Evolutionary conservation across 2,329 filamentous ascomycete species (phyloP).

Genomic region (Boeremia lycopersici): DNA sequence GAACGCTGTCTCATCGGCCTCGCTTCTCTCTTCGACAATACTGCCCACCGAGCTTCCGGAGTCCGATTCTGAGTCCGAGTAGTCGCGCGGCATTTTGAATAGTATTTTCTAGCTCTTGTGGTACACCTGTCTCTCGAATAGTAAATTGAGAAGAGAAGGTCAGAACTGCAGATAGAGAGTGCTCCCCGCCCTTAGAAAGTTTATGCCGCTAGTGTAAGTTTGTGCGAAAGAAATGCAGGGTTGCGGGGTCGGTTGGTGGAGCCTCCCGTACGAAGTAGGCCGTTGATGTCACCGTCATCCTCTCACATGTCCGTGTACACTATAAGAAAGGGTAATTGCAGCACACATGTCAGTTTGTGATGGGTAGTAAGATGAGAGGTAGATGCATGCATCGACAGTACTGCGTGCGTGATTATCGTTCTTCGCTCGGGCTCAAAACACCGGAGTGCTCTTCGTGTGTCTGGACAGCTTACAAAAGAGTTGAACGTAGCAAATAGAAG

Average conservation of each 20-base stretch:
- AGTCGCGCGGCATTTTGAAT: constrained; percentile 36
- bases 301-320: too few species aligned
- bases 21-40: constrained; percentile 44
- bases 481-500: too few species aligned
- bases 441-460: too few species aligned
- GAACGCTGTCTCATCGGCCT: constrained; percentile 44
- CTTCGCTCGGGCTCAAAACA: too few species aligned
- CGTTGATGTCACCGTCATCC: constrained; percentile 3
- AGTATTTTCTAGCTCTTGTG: not conserved
- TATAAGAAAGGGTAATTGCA: too few species aligned
- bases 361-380: too few species aligned
- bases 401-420: too few species aligned
- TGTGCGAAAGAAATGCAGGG: constrained; percentile 32
- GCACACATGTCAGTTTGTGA: too few species aligned
- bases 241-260: constrained; percentile 30
- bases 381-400: too few species aligned
- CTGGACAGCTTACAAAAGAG: too few species aligned
- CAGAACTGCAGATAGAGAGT: constrained; percentile 5
- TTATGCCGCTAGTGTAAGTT: constrained; percentile 34
- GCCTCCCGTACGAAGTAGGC: constrained; percentile 5
- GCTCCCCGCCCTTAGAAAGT: constrained; percentile 24
- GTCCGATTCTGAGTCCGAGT: constrained; percentile 40
- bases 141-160: not conserved
- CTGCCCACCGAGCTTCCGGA: constrained; percentile 41
- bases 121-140: not conserved